Conservation (phyloP, 768 basidiomycete genomes). For the Suillus spraguei region DNA sequence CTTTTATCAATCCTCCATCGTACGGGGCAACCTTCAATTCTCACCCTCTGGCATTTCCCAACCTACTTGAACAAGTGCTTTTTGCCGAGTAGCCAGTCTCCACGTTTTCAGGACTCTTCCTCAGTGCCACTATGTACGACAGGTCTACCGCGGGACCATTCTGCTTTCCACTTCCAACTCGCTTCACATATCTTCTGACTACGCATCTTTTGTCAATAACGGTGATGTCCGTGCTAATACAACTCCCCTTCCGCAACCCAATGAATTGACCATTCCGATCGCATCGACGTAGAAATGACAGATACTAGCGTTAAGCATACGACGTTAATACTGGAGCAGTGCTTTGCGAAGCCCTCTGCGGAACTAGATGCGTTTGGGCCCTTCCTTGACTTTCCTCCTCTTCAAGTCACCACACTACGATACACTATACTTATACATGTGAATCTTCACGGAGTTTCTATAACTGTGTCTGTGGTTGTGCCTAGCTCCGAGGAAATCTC, state of each 20-base stretch:
- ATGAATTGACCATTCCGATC: neutral
- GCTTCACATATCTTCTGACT: neutral
- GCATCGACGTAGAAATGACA: slow-evolving; percentile 5
- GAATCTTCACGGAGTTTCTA: neutral
- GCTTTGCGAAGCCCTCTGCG: neutral
- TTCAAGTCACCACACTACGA: neutral
- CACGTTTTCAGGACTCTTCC: neutral
- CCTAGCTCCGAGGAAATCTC: neutral
- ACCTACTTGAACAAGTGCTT: neutral
- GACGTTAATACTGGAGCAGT: neutral
- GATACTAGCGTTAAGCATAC: too few species aligned
- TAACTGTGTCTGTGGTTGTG: neutral
- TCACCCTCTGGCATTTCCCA: neutral
- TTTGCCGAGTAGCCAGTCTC: neutral
- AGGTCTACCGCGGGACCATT: neutral
- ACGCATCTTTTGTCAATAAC: neutral
- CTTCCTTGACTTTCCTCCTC: neutral
- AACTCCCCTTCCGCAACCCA: neutral
- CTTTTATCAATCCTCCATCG: neutral
- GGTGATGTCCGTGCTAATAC: neutral
- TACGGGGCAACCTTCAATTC: neutral
- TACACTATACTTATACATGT: neutral
- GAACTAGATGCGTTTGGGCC: too few species aligned
- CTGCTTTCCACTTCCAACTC: neutral
- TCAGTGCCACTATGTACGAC: neutral